Conservation (phyloP, 345 rosid species). For the Aquilaria yunnanensis region DNA sequence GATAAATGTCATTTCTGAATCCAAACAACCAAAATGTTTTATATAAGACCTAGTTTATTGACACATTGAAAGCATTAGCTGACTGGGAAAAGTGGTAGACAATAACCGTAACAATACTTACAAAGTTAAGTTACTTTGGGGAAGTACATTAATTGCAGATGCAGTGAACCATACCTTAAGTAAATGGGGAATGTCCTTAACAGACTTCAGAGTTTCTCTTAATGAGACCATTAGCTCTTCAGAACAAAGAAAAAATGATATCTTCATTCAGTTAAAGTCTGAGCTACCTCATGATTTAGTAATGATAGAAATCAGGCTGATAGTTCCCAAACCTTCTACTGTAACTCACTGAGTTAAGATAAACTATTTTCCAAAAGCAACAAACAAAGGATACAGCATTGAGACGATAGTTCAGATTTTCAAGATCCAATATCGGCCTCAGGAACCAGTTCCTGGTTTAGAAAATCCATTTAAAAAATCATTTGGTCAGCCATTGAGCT, state of each 20-base stretch:
- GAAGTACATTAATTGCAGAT: too few relatives aligned
- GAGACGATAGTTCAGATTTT: conserved; percentile 67
- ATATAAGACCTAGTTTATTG: too few relatives aligned
- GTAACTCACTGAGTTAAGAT: conserved; percentile 13
- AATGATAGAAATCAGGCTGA: neutral
- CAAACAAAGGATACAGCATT: conserved; percentile 77
- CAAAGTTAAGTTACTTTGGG: too few relatives aligned
- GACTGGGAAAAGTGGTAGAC: too few relatives aligned
- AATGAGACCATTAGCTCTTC: conserved; percentile 78
- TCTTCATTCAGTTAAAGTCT: conserved; percentile 51
- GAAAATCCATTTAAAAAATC: conserved; percentile 20
- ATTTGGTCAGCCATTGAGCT: conserved; percentile 7
- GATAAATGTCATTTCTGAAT: too few relatives aligned
- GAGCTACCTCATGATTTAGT: neutral
- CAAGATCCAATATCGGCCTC: conserved; percentile 83
- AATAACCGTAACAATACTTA: too few relatives aligned
- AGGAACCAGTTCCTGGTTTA: conserved; percentile 85
- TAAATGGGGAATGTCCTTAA: conserved; percentile 74
- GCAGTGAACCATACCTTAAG: conserved; percentile 48
- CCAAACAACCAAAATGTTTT: too few relatives aligned
- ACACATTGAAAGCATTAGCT: too few relatives aligned
- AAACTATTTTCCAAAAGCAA: conserved; percentile 13
- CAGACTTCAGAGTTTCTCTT: conserved; percentile 76
- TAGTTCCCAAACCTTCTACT: conserved; percentile 1
- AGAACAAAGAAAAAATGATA: conserved; percentile 78